These are phyloP conservation scores for Penicillium samsonianum DNA, from an alignment of 495 filamentous ascomycete species.

Conservation along the genomic window DNA sequence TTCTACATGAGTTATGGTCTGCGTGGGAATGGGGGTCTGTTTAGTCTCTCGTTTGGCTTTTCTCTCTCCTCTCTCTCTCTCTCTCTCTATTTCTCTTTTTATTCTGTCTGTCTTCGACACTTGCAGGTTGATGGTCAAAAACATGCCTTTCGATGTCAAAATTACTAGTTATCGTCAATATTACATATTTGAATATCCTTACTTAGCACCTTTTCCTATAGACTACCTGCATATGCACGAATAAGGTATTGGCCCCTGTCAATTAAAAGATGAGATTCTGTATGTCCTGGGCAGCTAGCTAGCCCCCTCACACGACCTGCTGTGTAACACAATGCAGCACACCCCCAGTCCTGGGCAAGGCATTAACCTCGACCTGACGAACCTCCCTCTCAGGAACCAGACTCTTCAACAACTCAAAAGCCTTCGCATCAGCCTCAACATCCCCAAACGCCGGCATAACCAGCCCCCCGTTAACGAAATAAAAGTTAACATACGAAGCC, in stretches of 20 bases:
- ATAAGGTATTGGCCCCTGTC: background rate
- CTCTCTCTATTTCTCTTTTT: conserved; percentile 7
- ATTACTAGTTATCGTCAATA: background rate
- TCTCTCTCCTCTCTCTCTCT: conserved; percentile 1
- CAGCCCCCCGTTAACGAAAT: conserved; percentile 38
- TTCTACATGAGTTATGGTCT: conserved; percentile 11
- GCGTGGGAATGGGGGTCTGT: background rate
- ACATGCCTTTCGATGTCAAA: background rate
- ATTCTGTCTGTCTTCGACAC: background rate
- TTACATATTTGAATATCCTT: background rate
- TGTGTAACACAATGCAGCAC: conserved; percentile 41
- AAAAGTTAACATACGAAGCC: conserved; percentile 41
- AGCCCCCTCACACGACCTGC: conserved; percentile 28
- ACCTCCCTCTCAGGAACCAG: conserved; percentile 32
- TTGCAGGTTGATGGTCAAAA: background rate
- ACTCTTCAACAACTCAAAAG: conserved; percentile 26
- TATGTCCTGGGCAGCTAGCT: background rate
- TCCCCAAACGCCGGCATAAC: conserved; percentile 41
- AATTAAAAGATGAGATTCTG: conserved; percentile 5
- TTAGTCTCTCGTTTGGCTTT: background rate
- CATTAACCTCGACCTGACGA: conserved; percentile 30
- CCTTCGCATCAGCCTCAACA: conserved; percentile 23
- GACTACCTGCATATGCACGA: background rate
- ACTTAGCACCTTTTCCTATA: background rate
- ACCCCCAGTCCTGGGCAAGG: conserved; percentile 33